phyloP scores from a whole-genome alignment of 2,329 filamentous ascomycete genomes.

The Dothistroma septosporum region DNA sequence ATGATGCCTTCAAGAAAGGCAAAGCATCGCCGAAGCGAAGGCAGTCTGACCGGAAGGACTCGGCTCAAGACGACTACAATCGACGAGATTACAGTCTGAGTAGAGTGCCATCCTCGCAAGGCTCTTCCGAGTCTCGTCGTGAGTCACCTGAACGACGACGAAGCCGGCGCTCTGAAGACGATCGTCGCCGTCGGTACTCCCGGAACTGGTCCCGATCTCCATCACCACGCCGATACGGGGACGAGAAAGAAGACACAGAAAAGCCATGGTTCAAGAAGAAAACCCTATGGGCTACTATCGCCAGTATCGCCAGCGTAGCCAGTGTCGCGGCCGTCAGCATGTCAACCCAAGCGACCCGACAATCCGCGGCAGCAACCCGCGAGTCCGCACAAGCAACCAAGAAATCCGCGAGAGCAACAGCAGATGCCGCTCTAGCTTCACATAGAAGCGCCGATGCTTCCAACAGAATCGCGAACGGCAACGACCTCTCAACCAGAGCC shows the following conservation, averaged over 20 bases:
- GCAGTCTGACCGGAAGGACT: neutral
- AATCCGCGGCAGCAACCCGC: conserved; percentile 16
- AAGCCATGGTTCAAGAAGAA: conserved; percentile 25
- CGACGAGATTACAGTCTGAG: conserved; percentile 1
- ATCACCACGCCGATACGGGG: conserved; percentile 8
- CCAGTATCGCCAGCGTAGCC: conserved; percentile 18
- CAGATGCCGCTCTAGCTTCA: conserved; percentile 12
- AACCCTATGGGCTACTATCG: conserved; percentile 22
- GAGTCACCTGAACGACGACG: neutral
- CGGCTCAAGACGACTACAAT: neutral
- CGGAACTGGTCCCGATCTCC: conserved; percentile 10
- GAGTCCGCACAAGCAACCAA: conserved; percentile 15
- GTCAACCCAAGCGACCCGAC: conserved; percentile 12
- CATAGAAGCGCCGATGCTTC: conserved; percentile 13
- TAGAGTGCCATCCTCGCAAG: neutral
- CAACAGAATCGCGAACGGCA: conserved; percentile 13
- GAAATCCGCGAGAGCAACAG: conserved; percentile 10
- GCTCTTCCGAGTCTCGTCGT: neutral
- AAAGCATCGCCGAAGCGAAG: neutral
- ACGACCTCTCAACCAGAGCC: conserved; percentile 16
- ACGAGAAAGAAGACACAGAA: conserved; percentile 2
- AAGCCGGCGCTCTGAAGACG: neutral
- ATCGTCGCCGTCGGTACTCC: conserved; percentile 4
- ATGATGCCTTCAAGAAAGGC: conserved; percentile 1
- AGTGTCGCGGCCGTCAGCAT: conserved; percentile 15